Percentiles rank a stretch among this genome's conserved stretches.
Evolutionary conservation across 73 alveolate genomes (phyloP).

Genomic region (Paramecium bursaria): DNA sequence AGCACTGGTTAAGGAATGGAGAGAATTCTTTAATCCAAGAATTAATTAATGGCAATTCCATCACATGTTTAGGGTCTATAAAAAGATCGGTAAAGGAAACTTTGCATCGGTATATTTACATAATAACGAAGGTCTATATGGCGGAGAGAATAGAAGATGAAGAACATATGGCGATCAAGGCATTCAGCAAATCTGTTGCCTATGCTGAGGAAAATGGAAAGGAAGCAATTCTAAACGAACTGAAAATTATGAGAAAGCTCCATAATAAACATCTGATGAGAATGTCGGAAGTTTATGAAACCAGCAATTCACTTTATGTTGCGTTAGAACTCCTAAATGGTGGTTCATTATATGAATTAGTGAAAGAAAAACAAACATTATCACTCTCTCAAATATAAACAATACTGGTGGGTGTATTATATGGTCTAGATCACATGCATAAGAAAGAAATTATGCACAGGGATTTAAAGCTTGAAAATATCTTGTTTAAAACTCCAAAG

Average conservation of each 20-base stretch:
- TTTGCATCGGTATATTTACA: constrained; percentile 52
- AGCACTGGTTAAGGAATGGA: not conserved
- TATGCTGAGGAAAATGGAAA: constrained; percentile 68
- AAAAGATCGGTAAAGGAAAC: constrained; percentile 51
- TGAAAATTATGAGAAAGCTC: constrained; percentile 33
- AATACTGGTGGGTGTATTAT: constrained; percentile 34
- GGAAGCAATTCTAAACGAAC: constrained; percentile 54
- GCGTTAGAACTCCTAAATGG: constrained; percentile 44
- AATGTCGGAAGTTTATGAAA: constrained; percentile 35
- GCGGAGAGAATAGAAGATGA: constrained; percentile 69
- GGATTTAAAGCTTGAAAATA: constrained; percentile 38
- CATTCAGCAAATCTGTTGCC: constrained; percentile 66
- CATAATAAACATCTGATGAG: constrained; percentile 23
- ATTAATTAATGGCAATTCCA: constrained; percentile 59
- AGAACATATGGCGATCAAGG: constrained; percentile 63
- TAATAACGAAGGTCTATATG: constrained; percentile 36
- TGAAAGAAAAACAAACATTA: constrained; percentile 17
- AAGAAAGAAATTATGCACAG: constrained; percentile 55
- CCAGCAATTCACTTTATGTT: constrained; percentile 24
- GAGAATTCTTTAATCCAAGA: constrained; percentile 31
- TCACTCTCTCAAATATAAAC: not conserved
- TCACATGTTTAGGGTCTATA: constrained; percentile 39
- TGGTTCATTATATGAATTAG: constrained; percentile 27
- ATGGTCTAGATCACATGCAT: constrained; percentile 38
- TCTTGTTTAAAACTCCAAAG: constrained; percentile 13